Conservation (phyloP, 306 rosid genomes). For the Betula pendula region DNA sequence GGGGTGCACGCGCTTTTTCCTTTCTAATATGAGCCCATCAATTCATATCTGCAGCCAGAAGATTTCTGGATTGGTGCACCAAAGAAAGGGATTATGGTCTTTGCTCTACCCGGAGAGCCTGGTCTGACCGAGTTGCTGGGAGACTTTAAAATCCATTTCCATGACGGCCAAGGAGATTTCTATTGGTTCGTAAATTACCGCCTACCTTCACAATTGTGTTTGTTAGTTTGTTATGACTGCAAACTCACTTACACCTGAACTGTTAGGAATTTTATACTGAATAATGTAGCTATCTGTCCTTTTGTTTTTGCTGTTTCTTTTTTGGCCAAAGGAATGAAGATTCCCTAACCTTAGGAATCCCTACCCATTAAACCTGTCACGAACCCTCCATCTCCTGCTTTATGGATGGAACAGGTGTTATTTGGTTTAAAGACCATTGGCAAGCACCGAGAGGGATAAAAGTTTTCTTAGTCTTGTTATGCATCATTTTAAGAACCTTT, state of each 20-base stretch:
- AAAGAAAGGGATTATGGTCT: conserved; percentile 96
- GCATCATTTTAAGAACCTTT: background rate
- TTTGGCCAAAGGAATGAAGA: background rate
- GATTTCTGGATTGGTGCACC: conserved; percentile 95
- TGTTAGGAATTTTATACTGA: background rate
- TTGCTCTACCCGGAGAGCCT: conserved; percentile 94
- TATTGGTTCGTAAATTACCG: conserved; percentile 62
- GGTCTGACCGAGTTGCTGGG: conserved; percentile 89
- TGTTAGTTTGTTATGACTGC: conserved; percentile 19
- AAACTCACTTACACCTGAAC: conserved; percentile 11
- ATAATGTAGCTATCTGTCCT: background rate
- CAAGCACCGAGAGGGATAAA: background rate
- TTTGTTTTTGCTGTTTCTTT: background rate
- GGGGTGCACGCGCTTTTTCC: too few relatives aligned
- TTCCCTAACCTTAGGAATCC: background rate
- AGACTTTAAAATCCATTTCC: conserved; percentile 95
- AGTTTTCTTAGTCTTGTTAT: background rate
- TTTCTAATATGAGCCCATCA: conserved; percentile 19
- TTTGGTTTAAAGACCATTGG: background rate
- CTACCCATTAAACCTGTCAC: background rate
- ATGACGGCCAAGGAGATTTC: conserved; percentile 96
- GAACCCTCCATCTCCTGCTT: background rate
- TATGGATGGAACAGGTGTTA: background rate
- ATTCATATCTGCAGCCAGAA: conserved; percentile 68
- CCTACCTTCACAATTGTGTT: conserved; percentile 4